A percentile compares a stretch with the other conserved stretches of the same genome.
phyloP scores from a whole-genome alignment of 2,329 filamentous ascomycete species.

The Domatiomyces globalis region DNA sequence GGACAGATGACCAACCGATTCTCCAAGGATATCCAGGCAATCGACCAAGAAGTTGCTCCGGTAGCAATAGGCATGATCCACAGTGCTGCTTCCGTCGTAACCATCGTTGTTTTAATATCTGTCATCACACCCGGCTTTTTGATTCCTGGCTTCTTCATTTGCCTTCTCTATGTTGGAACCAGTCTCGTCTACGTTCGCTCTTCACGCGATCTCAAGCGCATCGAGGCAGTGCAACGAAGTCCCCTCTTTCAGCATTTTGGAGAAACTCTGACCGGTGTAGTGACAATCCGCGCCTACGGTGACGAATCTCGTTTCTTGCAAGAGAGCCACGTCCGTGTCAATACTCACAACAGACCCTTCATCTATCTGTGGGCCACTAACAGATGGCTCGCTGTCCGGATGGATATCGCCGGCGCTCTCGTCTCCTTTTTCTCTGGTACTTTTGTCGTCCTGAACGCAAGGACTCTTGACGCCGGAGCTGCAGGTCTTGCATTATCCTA shows the following conservation, averaged over 20 bases:
- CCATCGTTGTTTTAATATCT: conserved; percentile 78
- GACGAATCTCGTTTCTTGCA: conserved; percentile 86
- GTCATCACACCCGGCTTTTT: conserved; percentile 82
- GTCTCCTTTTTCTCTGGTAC: conserved; percentile 88
- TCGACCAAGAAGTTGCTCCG: conserved; percentile 91
- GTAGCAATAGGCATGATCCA: conserved; percentile 66
- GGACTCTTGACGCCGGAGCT: conserved; percentile 73
- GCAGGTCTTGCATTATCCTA: conserved; percentile 91
- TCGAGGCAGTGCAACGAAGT: conserved; percentile 88
- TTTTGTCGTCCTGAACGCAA: conserved; percentile 75
- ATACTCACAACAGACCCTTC: conserved; percentile 82
- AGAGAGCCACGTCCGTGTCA: conserved; percentile 77
- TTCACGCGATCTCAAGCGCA: conserved; percentile 85
- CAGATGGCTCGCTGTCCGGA: conserved; percentile 86
- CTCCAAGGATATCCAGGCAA: conserved; percentile 87
- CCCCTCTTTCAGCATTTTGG: conserved; percentile 96
- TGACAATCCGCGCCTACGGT: conserved; percentile 91
- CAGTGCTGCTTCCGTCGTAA: conserved; percentile 55
- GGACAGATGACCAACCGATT: conserved; percentile 97
- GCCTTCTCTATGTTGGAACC: conserved; percentile 64
- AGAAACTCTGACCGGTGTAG: conserved; percentile 86
- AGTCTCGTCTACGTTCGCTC: conserved; percentile 79
- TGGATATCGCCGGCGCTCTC: conserved; percentile 77
- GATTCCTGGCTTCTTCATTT: conserved; percentile 74
- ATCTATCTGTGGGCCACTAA: conserved; percentile 96